Base-by-base conservation (phyloP, 2,329 filamentous ascomycete species). In the Scolecobasidium constrictum region DNA sequence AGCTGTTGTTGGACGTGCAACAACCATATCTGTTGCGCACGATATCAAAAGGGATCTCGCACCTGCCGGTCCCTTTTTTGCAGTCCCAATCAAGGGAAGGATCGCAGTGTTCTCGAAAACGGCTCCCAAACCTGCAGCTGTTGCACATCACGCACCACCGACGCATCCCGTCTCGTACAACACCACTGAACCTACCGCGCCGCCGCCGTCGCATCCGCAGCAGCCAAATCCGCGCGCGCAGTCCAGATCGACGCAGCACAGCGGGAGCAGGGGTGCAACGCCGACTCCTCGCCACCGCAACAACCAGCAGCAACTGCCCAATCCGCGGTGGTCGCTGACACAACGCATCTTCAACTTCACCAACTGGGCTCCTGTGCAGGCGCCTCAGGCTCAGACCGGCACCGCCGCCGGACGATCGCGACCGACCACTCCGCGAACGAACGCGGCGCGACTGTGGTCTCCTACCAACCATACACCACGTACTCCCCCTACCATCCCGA, bases 381-480 rank as follows among this genome's bases (percentile, higher is more conserved):
- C 9, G 9, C 9, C n/a, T n/a, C 9, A n/a, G 9, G 26, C 26
- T 7, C n/a, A n/a, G n/a, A 20, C 31, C 11, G 20, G 12, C n/a
- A 41, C 43, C 46, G 50, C 47, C 46, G 53, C 36, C 51, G 18
- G 11, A 36, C 51, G 49, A 54, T 46, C 58, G 47, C 53, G 38
- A 44, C 38, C 42, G 9, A 18, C 47, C 33, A 51, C 52, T 21
- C 57, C 56, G 16, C 58, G 58, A 40, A 51, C 60, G 22, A 63
- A 67, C 43, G 63, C 69, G 23, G 68, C 72, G 42, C 66, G 73
- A 45, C 67, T 78, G 47, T 76, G 74, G 62, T 78, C 78, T 56
- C 75, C 75, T 28, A 66, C 75, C 53, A 78, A 79, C 54, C 69
- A 73, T 59, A 72, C 75, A 38, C 75, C 73, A 33, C 70, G 72